phyloP scores from a whole-genome alignment of 2,329 filamentous ascomycete genomes.

The Talaromyces piceae region DNA sequence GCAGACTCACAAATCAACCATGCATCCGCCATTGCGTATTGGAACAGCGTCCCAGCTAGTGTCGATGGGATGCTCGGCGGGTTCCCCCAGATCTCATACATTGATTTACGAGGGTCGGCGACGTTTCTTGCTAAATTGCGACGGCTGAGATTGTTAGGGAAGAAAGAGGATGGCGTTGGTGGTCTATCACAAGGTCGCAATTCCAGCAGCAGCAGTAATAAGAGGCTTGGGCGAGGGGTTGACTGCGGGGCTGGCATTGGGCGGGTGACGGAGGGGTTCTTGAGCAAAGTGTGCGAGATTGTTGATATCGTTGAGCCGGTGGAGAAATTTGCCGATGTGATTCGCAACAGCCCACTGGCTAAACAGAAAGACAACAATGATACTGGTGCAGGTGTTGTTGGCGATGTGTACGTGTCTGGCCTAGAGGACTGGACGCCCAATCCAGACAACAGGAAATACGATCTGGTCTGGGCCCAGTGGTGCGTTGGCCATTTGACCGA shows the following conservation, averaged over 20 bases:
- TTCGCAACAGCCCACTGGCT: conserved; percentile 38
- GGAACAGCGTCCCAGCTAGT: conserved; percentile 31
- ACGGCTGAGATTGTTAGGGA: conserved; percentile 17
- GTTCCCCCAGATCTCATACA: conserved; percentile 59
- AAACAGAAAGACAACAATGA: conserved; percentile 23
- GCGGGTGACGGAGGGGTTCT: conserved; percentile 68
- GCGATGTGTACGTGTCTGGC: conserved; percentile 63
- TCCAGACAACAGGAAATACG: conserved; percentile 47
- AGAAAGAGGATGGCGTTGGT: neutral
- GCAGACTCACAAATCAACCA: conserved; percentile 25
- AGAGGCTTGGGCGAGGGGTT: conserved; percentile 34
- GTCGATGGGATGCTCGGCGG: conserved; percentile 67
- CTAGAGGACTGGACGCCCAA: conserved; percentile 61
- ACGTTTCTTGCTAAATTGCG: conserved; percentile 63
- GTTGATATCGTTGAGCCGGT: conserved; percentile 86
- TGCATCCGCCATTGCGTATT: conserved; percentile 26
- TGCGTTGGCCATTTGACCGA: conserved; percentile 79
- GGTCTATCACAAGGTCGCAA: neutral
- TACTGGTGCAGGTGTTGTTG: too few species aligned
- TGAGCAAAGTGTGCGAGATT: conserved; percentile 60
- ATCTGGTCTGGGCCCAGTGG: conserved; percentile 87
- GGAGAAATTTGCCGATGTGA: conserved; percentile 63
- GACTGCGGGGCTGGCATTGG: conserved; percentile 69
- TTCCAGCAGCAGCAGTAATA: conserved; percentile 1
- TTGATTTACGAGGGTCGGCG: conserved; percentile 63